Conservation (phyloP, 192 early-diverging fungal species). For the Powellomyces hirtus region DNA sequence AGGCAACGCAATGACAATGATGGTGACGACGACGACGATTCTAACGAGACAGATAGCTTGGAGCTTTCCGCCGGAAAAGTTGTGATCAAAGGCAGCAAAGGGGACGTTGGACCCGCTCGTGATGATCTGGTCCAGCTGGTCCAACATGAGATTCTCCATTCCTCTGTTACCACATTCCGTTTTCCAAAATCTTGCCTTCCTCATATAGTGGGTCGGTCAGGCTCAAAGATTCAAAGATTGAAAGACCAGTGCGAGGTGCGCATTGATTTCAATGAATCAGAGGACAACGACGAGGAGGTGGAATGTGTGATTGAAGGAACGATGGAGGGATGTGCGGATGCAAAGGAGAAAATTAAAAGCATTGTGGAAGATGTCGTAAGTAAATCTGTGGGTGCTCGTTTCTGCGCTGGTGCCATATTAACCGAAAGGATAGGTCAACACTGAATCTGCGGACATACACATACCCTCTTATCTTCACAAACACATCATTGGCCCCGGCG, state of each 20-base stretch:
- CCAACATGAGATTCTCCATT: conserved; percentile 69
- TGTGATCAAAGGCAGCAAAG: conserved; percentile 78
- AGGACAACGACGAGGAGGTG: conserved; percentile 37
- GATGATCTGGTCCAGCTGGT: conserved; percentile 77
- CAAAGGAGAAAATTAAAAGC: conserved; percentile 36
- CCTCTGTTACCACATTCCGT: conserved; percentile 59
- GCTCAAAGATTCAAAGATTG: conserved; percentile 71
- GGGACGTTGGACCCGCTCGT: conserved; percentile 76
- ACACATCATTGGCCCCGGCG: conserved; percentile 78
- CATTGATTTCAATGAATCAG: conserved; percentile 66
- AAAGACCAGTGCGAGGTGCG: conserved; percentile 60
- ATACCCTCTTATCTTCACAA: conserved; percentile 77
- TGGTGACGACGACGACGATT: conserved; percentile 41
- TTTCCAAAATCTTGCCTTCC: conserved; percentile 68
- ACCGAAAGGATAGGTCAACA: conserved; percentile 53
- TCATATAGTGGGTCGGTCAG: conserved; percentile 75
- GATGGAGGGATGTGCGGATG: conserved; percentile 31
- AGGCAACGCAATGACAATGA: conserved; percentile 46
- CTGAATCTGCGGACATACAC: conserved; percentile 54
- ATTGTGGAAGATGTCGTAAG: conserved; percentile 52
- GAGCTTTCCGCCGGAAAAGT: conserved; percentile 49
- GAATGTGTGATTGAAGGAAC: conserved; percentile 44
- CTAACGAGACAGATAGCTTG: conserved; percentile 1
- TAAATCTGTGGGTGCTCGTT: conserved; percentile 1
- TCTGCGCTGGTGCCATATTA: no score